Conservation (phyloP, 2,329 filamentous ascomycete species). For the Fusarium pseudoanthophilum region DNA sequence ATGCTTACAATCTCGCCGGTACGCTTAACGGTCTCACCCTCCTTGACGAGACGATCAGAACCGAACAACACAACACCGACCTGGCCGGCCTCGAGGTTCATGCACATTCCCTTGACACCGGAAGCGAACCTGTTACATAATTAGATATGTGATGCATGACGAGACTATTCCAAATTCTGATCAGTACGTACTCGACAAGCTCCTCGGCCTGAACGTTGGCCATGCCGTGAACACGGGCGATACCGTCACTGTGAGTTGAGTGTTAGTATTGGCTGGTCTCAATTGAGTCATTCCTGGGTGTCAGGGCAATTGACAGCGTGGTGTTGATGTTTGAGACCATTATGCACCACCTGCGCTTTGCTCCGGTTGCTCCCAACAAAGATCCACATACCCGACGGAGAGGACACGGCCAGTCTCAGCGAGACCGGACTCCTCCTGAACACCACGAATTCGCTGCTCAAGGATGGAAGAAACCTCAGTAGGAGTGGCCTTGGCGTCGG, state of each 20-base stretch:
- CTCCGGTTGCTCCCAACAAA: conserved; percentile 33
- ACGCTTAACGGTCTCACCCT: conserved; percentile 99
- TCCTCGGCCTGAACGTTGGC: conserved; percentile 99
- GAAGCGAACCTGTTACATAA: conserved; percentile 85
- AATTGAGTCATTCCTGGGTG: conserved; percentile 31
- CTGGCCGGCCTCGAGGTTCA: conserved; percentile 99
- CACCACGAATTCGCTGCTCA: conserved; percentile 98
- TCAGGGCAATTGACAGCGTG: conserved; percentile 13
- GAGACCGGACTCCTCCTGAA: conserved; percentile 94
- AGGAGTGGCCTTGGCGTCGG: conserved; percentile 92
- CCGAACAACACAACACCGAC: conserved; percentile 99
- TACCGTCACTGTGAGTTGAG: conserved; percentile 86
- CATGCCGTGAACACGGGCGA: conserved; percentile 99
- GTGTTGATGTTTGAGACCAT: conserved; percentile 18
- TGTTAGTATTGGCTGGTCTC: conserved; percentile 44
- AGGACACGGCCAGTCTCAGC: conserved; percentile 99
- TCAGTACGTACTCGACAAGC: conserved; percentile 90
- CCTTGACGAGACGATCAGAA: conserved; percentile 99
- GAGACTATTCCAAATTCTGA: conserved; percentile 10
- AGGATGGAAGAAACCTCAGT: conserved; percentile 99
- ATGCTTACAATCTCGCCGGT: conserved; percentile 95
- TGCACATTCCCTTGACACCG: conserved; percentile 99
- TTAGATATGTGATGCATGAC: conserved; percentile 33
- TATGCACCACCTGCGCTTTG: conserved; percentile 24
- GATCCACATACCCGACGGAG: conserved; percentile 89